A percentile compares a stretch with the other conserved stretches of the same genome.
Evolutionary conservation across 441 rosid species (phyloP).

Genomic region (Bocquillonia castaneifolia): DNA sequence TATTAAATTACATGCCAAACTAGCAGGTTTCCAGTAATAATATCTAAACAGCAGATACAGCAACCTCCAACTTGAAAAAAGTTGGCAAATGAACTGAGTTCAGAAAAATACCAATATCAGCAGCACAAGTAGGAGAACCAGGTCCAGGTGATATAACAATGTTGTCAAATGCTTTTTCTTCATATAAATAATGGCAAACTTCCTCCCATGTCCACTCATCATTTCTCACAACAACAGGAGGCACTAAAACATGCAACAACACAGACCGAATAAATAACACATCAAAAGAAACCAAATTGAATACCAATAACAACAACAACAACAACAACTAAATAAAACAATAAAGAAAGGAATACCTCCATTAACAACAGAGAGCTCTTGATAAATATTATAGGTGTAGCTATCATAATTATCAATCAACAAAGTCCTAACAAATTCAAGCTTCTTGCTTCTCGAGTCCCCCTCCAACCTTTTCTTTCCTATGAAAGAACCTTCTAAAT

Average conservation of each 20-base stretch:
- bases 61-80: not conserved
- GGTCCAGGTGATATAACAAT: constrained; percentile 96
- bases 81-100: not conserved
- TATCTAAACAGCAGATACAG: too few species aligned
- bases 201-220: constrained; percentile 90
- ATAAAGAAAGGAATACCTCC: constrained; percentile 52
- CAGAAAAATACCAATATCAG: constrained; percentile 60
- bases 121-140: constrained; percentile 79
- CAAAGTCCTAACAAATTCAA: constrained; percentile 75
- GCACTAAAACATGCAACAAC: constrained; percentile 42
- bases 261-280: not conserved
- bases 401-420: constrained; percentile 94
- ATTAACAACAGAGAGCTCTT: constrained; percentile 71
- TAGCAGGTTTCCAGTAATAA: too few species aligned
- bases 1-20: too few species aligned
- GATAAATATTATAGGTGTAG: constrained; percentile 87
- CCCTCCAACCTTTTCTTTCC: constrained; percentile 38
- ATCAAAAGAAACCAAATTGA: not conserved
- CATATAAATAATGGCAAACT: constrained; percentile 48
- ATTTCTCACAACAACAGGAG: constrained; percentile 82
- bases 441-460: constrained; percentile 39
- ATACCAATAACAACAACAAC: not conserved
- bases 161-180: constrained; percentile 76
- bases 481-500: constrained; percentile 48
- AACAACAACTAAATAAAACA: not conserved